Evolutionary conservation across 1,139 yeast species (phyloP).

Genomic region (Zhuliangozyma blackwelliae): DNA sequence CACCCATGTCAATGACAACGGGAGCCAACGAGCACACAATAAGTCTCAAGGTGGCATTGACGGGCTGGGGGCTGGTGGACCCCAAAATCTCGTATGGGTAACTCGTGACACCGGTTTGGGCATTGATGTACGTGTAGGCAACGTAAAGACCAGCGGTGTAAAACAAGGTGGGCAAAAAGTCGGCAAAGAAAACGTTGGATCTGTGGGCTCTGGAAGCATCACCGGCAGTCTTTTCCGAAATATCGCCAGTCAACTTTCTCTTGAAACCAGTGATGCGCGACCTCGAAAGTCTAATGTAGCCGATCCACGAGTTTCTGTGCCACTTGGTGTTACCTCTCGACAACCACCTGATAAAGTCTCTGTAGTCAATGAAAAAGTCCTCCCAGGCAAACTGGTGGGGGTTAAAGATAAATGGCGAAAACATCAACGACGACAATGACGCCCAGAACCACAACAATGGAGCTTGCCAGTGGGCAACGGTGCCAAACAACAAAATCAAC

Average conservation of each 20-base stretch:
- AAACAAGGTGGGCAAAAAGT: slow-evolving; percentile 75
- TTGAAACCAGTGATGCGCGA: slow-evolving; percentile 98
- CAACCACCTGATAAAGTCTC: slow-evolving; percentile 97
- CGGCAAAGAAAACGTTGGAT: slow-evolving; percentile 80
- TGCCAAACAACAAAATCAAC: slow-evolving; percentile 85
- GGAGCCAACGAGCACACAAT: slow-evolving; percentile 91
- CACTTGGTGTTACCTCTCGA: slow-evolving; percentile 98
- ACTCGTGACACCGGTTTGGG: slow-evolving; percentile 87
- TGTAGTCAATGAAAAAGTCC: slow-evolving; percentile 97
- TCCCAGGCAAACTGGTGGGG: slow-evolving; percentile 99
- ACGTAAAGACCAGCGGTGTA: slow-evolving; percentile 89
- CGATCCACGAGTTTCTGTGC: slow-evolving; percentile 99
- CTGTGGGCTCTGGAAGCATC: slow-evolving; percentile 94
- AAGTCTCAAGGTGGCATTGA: slow-evolving; percentile 80
- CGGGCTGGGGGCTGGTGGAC: slow-evolving; percentile 38
- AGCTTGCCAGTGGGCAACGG: slow-evolving; percentile 95
- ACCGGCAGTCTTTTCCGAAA: slow-evolving; percentile 90
- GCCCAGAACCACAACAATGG: slow-evolving; percentile 99
- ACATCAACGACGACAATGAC: slow-evolving; percentile 80
- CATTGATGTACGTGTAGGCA: slow-evolving; percentile 90
- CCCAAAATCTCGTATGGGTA: slow-evolving; percentile 27
- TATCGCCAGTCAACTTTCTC: slow-evolving; percentile 82
- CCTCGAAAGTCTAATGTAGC: slow-evolving; percentile 91
- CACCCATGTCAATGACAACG: slow-evolving; percentile 85
- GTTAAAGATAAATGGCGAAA: slow-evolving; percentile 93